Conservation (phyloP, 2,329 filamentous ascomycete species). For the Fusarium sulawesiense region DNA sequence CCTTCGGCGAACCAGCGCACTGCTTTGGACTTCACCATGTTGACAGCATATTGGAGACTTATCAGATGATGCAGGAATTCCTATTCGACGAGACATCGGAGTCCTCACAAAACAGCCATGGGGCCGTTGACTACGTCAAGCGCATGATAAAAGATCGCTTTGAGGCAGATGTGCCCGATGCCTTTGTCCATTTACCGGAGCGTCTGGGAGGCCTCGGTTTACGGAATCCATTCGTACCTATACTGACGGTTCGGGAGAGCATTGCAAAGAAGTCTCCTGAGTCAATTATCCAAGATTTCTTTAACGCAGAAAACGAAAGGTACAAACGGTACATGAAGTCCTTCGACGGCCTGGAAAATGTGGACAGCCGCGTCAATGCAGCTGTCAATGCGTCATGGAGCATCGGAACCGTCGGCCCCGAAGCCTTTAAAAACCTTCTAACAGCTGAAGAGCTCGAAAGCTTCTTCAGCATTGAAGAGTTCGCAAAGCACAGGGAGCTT, state of each 20-base stretch:
- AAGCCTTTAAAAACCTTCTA: not conserved
- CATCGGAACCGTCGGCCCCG: not conserved
- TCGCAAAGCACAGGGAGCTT: not conserved
- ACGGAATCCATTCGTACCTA: not conserved
- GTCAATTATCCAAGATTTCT: not conserved
- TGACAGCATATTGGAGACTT: not conserved
- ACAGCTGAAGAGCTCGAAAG: not conserved
- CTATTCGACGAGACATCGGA: not conserved
- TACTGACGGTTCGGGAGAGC: not conserved
- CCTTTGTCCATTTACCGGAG: not conserved
- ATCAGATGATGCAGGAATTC: not conserved
- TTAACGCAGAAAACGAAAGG: fast-evolving
- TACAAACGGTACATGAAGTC: not conserved
- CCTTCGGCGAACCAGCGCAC: slow-evolving; percentile 4
- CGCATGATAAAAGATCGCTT: not conserved
- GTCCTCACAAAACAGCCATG: not conserved
- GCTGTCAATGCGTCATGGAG: not conserved
- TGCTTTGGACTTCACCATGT: not conserved
- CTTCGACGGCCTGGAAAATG: not conserved
- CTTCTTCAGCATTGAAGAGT: not conserved
- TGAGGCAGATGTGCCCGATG: not conserved
- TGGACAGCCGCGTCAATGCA: not conserved
- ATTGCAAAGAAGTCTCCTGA: not conserved
- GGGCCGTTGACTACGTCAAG: not conserved
- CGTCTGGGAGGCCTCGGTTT: not conserved